Percentiles rank a stretch among this genome's conserved stretches.
Conservation (phyloP, 129 eudicot genomes). For the Flaveria linearis region DNA sequence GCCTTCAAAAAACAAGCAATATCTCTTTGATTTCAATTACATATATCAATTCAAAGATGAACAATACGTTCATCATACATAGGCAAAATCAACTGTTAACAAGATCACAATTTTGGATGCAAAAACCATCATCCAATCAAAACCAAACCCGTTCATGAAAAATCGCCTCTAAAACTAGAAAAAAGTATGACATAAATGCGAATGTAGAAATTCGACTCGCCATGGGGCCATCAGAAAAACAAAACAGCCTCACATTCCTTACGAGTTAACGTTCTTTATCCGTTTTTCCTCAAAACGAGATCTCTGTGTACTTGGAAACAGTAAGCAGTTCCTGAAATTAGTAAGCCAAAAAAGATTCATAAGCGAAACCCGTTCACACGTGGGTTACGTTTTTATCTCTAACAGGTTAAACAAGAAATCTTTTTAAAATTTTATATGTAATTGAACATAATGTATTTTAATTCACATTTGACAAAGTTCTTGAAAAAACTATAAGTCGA, state of each 20-base stretch:
- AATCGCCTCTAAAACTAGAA: constrained; percentile 26
- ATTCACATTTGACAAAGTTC: not conserved
- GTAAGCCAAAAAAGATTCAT: not conserved
- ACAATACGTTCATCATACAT: constrained; percentile 42
- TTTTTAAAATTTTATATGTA: not conserved
- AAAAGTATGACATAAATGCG: not conserved
- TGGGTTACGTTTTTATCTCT: not conserved
- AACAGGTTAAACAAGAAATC: not conserved
- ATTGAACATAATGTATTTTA: not conserved
- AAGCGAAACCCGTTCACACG: not conserved
- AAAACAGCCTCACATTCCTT: constrained; percentile 41
- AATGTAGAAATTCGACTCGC: constrained; percentile 25
- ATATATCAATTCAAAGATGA: constrained; percentile 19
- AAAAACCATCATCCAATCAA: constrained; percentile 23
- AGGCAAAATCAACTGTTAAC: constrained; percentile 22
- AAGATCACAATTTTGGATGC: constrained; percentile 31
- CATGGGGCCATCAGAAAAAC: constrained; percentile 39
- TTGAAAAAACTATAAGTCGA: not conserved
- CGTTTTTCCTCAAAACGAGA: constrained; percentile 31
- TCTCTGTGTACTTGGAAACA: constrained; percentile 43
- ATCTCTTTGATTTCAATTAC: constrained; percentile 22
- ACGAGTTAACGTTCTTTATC: constrained; percentile 27
- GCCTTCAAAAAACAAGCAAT: constrained; percentile 31
- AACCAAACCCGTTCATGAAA: constrained; percentile 21
- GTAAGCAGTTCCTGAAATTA: constrained; percentile 42